These are phyloP conservation scores for Tuctoria greenei DNA, from an alignment of 176 grass and related monocot genomes.

Conservation along the genomic window DNA sequence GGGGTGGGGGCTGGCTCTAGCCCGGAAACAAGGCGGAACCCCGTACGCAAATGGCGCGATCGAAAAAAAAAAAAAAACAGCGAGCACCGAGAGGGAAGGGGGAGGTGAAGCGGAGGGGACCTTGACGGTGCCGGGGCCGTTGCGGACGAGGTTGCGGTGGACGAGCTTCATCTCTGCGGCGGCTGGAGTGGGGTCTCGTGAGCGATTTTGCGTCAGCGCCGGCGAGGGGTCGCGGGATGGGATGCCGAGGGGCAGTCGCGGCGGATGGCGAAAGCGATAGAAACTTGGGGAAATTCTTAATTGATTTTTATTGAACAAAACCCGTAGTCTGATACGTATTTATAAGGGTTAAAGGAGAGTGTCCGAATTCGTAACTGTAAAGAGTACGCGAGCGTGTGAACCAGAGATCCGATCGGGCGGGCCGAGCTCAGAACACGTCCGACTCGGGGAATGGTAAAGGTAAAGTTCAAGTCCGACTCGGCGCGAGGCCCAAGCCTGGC, in stretches of 20 bases:
- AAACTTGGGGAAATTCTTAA: too few species aligned
- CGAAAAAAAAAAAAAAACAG: too few species aligned
- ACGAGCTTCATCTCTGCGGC: conserved; percentile 59
- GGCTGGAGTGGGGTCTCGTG: background rate
- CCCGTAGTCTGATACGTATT: too few species aligned
- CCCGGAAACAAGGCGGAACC: background rate
- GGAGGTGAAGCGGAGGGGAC: conserved; percentile 20
- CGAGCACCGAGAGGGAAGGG: background rate
- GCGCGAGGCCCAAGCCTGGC: too few species aligned
- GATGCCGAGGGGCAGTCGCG: background rate
- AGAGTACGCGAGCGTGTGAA: background rate
- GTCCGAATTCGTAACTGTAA: too few species aligned
- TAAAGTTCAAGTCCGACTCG: background rate
- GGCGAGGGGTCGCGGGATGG: background rate
- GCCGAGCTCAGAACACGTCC: background rate
- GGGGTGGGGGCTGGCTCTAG: background rate
- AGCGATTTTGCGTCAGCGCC: conserved; percentile 7
- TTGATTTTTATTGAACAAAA: too few species aligned
- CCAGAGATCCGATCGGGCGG: background rate
- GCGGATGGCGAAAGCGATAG: conserved; percentile 14
- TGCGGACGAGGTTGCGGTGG: conserved; percentile 45
- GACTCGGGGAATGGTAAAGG: background rate
- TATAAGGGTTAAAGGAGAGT: too few species aligned
- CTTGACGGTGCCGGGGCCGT: conserved; percentile 80
- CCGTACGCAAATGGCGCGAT: background rate